Base-by-base conservation (phyloP, 2,329 filamentous ascomycete species). In the Fusarium mundagurra region DNA sequence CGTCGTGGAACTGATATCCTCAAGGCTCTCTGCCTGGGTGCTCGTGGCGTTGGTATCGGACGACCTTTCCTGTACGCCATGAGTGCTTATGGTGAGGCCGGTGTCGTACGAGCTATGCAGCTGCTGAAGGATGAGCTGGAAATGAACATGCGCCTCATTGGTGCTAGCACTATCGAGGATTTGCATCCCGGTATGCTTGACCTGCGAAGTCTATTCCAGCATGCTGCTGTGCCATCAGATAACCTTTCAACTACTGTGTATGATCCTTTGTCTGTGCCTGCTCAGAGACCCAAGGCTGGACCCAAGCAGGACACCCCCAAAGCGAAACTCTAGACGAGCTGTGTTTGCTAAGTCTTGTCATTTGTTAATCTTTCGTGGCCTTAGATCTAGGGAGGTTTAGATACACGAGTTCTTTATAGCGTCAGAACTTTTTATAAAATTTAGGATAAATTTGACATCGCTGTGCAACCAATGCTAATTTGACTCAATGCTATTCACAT, bases 121-220 rank as follows among this genome's bases (percentile, higher is more conserved):
- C 85, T 98, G 67, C 88, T 98, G 76, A 95, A 94, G 85, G 96
- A 98, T 80, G 96, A 99, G 88, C 94, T 99, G 90, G 95, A 97
- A 86, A 98, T 98, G 96, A 96, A 96, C 80, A 98, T 99, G 96
- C 91, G 96, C 12, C 86, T 99, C 72, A 94, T 99, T 76, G 96
- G 96, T 16, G 93, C 91, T 67, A 89, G 88, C 27, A 91, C 84
- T 69, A 83, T 99, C 38, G 90, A 91, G 41, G 91, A 99, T 76
- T 85, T 99, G 71, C 94, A 93, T 71, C 92, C 95, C 0, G 91
- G 91, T 33, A 85, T 99, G 82, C 82, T 99, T 27, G 96, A 99
- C 81, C 89, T 90, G 0, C 86, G 93, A 69, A 94, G 92, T 6
- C 81, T 98, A 76, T 84, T 85, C 69, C 83, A 82, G 69, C 89